Conservation (phyloP, 192 early-diverging fungal species). For the Rhizophlyctis rosea region DNA sequence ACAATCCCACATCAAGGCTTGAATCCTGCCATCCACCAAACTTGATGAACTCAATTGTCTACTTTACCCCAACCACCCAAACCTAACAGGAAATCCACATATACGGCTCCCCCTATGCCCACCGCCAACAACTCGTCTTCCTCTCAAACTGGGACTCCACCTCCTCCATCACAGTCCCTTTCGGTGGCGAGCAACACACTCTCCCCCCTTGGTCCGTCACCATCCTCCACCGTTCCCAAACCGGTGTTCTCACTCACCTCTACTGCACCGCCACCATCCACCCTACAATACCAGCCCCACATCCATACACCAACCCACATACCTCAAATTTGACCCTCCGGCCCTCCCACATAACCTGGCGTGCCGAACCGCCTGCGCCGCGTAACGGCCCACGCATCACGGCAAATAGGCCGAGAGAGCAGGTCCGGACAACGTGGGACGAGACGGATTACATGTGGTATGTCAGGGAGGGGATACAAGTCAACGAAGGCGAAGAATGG, state of each 20-base stretch:
- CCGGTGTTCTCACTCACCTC: slow-evolving; percentile 3
- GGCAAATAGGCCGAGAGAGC: slow-evolving; percentile 24
- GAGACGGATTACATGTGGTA: slow-evolving; percentile 45
- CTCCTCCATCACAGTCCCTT: slow-evolving; percentile 2
- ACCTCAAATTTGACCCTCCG: slow-evolving; percentile 11
- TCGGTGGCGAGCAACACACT: background rate
- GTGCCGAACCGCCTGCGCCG: background rate
- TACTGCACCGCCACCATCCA: slow-evolving; percentile 14
- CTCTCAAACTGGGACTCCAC: slow-evolving; percentile 22
- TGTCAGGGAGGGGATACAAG: background rate
- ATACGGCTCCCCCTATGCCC: too few species aligned
- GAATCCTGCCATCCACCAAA: too few species aligned
- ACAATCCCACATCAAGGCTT: too few species aligned
- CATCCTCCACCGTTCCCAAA: background rate
- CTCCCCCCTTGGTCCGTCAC: slow-evolving; percentile 25
- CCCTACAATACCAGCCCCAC: slow-evolving; percentile 4
- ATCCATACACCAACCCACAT: background rate
- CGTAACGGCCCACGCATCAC: background rate
- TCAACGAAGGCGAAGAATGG: background rate
- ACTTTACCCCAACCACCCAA: too few species aligned
- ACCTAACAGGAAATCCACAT: too few species aligned
- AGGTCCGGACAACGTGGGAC: slow-evolving; percentile 31
- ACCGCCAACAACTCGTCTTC: slow-evolving; percentile 29
- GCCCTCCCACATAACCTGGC: slow-evolving; percentile 15
- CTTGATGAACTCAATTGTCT: too few species aligned